Evolutionary conservation across 2,329 filamentous ascomycete genomes (phyloP), one percentile per base, ranked within the genome.

Genomic region (Aureobasidium melanogenum): DNA sequence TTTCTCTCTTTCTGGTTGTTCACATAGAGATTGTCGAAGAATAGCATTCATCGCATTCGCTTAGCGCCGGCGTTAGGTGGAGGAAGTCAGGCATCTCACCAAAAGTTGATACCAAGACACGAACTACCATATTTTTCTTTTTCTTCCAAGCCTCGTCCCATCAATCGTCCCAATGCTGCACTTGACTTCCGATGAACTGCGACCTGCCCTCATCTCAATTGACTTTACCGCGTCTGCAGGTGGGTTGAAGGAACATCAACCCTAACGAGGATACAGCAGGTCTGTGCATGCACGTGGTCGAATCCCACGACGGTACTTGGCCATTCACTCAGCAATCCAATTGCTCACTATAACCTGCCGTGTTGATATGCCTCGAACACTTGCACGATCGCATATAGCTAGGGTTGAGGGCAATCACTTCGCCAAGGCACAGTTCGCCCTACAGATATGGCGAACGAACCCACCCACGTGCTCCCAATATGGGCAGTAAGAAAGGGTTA

Each of bases 1-100:
- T n/a, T 36, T 19, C 34, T 44, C 22, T 14, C 14, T 17, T 51
- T 38, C 9, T 15, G 32, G 5, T 58, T 32, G 26, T 28, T 34
- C 10, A n/a, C n/a, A 41, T 46, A 57, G 39, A 46, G 54, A 57
- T 22, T 57, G 41, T 30, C 41, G 30, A 57, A 36, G 54, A 44
- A 57, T 36, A 36, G 54, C 54, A 57, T 57, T 46, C 54, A 46
- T 57, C 28, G 41, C 54, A 57, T 57, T 46, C 54, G 26, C 41
- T 55, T 57, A 57, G 54, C 54, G 54, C 54, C 26, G 54, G 54
- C 54, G 54, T 57, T 46, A 46, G 54, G 54, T 57, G 54, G 44
- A n/a, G 46, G 46, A 43, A 17, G 38, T 44, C 39, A 24, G 41
- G 39, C 39, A 46, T 36, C 24, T 34, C 28, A n/a, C 30, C 52